These are phyloP conservation scores for Vaccinium darrowii DNA, from an alignment of 148 eudicot genomes.

Conservation along the genomic window DNA sequence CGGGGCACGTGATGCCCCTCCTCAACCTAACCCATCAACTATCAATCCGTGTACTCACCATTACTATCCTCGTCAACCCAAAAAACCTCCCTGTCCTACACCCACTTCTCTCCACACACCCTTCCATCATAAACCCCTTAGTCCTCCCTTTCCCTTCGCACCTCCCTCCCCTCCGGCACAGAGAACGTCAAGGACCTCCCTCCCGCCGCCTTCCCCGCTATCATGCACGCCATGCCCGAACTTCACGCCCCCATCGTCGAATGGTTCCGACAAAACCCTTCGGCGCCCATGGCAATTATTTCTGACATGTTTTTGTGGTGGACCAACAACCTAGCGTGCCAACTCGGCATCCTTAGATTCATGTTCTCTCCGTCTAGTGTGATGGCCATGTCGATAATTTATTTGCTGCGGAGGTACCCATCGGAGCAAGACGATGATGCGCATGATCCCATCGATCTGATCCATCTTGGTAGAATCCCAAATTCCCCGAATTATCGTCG, in stretches of 20 bases:
- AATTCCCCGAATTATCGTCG: conserved; percentile 12
- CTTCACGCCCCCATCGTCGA: conserved; percentile 42
- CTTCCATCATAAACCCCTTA: conserved; percentile 41
- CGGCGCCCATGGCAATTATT: conserved; percentile 53
- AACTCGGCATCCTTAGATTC: conserved; percentile 44
- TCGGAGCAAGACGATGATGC: background rate
- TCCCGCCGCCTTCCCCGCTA: conserved; percentile 7
- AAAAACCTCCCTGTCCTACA: conserved; percentile 51
- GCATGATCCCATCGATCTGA: background rate
- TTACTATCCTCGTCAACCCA: conserved; percentile 64
- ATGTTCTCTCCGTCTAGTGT: conserved; percentile 45
- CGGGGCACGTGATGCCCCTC: conserved; percentile 66
- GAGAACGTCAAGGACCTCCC: conserved; percentile 19
- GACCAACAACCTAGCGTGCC: conserved; percentile 41
- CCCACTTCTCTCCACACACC: conserved; percentile 50
- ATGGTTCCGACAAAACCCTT: conserved; percentile 40
- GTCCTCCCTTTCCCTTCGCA: conserved; percentile 37
- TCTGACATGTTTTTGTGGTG: conserved; percentile 74
- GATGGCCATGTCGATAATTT: conserved; percentile 20
- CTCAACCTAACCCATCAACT: conserved; percentile 59
- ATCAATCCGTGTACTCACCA: conserved; percentile 35
- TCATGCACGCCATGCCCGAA: conserved; percentile 13
- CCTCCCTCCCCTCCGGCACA: conserved; percentile 22
- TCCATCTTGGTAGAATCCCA: conserved; percentile 24
- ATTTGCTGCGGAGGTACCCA: conserved; percentile 16